Evolutionary conservation across 2,329 filamentous ascomycete genomes (phyloP), one percentile per base, ranked within the genome.

Genomic region (Talaromyces amestolkiae): DNA sequence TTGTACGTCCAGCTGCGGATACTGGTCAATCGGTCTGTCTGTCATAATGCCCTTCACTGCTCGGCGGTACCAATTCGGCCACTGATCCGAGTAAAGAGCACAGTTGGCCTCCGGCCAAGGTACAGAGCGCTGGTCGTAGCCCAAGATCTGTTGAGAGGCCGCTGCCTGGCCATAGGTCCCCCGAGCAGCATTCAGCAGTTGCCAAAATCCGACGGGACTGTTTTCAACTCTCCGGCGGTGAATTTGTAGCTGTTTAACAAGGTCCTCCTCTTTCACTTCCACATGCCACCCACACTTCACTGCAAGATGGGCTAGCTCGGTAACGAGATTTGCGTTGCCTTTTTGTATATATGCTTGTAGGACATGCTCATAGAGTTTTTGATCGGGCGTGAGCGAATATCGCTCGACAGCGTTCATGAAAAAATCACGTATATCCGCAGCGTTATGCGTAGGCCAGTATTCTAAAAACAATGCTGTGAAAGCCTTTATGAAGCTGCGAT

Each of bases 401-500:
- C 75, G 71, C 22, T 76, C 72, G 51, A 80, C 72, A 33, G 72
- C 76, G 22, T 70, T 69, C 22, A 75, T 70, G 58, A 80, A 65
- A 49, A 80, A 80, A 10, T 76, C 70, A n/a, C 71, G 71, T 37
- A 77, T 78, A 24, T 75, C 69, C 17, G 64, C 15, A 0, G 74
- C 76, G 3, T 75, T 70, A 64, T 80, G 76, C 27, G 71, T 72
- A 6, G 77, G 71, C 72, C 77, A 80, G 59, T 75, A 80, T 67
- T 80, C 78, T 41, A 80, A 68, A 51, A 80, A 79, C 51, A 80
- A 72, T 27, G 77, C 76, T 63, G 80, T 76, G 58, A 80, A 80
- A 24, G 73, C 69, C 5, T 70, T 70, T 2, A 69, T 59, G 51
- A 80, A 79, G 56, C 74, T 71, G 17, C n/a, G 27, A 62, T 71